These are phyloP conservation scores for Coprinopsis marcescibilis DNA, from an alignment of 768 basidiomycete species.

Conservation along the genomic window DNA sequence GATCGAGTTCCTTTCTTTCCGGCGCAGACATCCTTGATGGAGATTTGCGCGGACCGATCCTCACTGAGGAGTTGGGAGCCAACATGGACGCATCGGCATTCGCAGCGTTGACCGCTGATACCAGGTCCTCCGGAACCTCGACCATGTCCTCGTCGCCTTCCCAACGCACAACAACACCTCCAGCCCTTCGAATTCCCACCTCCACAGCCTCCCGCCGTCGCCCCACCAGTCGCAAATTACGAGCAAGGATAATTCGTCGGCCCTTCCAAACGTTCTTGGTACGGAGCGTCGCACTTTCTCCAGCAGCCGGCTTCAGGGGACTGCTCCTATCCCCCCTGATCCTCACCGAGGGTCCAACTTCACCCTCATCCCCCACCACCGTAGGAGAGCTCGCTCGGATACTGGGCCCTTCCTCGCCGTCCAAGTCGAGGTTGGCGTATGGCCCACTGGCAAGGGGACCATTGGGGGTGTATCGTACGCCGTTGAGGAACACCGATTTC, in stretches of 20 bases:
- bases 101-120: neutral
- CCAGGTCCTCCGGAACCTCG: conserved; percentile 4
- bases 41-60: too few species aligned
- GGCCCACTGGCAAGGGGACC: too few species aligned
- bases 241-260: conserved; percentile 55
- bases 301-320: too few species aligned
- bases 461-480: conserved; percentile 25
- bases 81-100: neutral
- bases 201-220: conserved; percentile 51
- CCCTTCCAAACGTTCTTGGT: conserved; percentile 49
- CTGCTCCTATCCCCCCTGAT: too few species aligned
- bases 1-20: neutral
- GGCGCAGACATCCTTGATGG: too few species aligned
- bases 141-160: conserved; percentile 22
- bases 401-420: neutral
- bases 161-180: conserved; percentile 30
- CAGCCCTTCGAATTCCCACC: conserved; percentile 52
- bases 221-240: conserved; percentile 45
- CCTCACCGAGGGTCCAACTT: too few species aligned
- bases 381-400: neutral
- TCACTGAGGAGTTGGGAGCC: too few species aligned
- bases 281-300: neutral
- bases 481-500: conserved; percentile 25
- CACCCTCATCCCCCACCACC: conserved; percentile 1
- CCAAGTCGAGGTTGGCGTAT: neutral